Evolutionary conservation across 371 early-diverging fungal genomes (phyloP), one percentile per base, ranked within the genome.

Genomic region (Mucor mucedo): DNA sequence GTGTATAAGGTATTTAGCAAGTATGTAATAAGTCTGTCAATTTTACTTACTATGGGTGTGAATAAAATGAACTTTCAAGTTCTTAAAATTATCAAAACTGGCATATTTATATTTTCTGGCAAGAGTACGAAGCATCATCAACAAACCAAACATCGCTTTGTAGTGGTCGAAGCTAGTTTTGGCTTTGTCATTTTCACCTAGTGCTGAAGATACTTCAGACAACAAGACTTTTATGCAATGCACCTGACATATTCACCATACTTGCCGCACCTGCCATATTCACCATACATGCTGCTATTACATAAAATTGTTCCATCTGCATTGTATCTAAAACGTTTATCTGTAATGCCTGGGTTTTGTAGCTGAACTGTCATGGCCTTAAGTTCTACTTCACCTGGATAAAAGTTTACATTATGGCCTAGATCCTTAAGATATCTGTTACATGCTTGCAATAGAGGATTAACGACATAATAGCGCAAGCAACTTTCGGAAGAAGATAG

Each of bases 171-270:
- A 66, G 29, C 7, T 39, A 47, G 58, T 57, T 47, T 53, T 61
- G 0, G 2, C 62, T 45, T 66, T 56, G 54, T 57, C 13, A 14
- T 54, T 62, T 47, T 66, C 48, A 35, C 40, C 49, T 45, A 44
- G 60, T 45, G 52, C 58, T 28, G 58, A 60, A 40, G 66, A 61
- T 45, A 66, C 66, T 45, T 60, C 66, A 41, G 52, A 60, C 38
- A 66, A 14, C 39, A 66, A 38, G n/a, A n/a, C n/a, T n/a, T n/a
- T n/a, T n/a, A n/a, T n/a, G n/a, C n/a, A n/a, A n/a, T n/a, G n/a
- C n/a, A n/a, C n/a, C n/a, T n/a, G n/a, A n/a, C n/a, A n/a, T n/a
- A n/a, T n/a, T n/a, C n/a, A n/a, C n/a, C n/a, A n/a, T n/a, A n/a
- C n/a, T n/a, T n/a, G n/a, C n/a, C n/a, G n/a, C n/a, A n/a, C n/a